Evolutionary conservation across 306 rosid genomes (phyloP), one percentile per base, ranked within the genome.

Genomic region (Cercis canadensis): DNA sequence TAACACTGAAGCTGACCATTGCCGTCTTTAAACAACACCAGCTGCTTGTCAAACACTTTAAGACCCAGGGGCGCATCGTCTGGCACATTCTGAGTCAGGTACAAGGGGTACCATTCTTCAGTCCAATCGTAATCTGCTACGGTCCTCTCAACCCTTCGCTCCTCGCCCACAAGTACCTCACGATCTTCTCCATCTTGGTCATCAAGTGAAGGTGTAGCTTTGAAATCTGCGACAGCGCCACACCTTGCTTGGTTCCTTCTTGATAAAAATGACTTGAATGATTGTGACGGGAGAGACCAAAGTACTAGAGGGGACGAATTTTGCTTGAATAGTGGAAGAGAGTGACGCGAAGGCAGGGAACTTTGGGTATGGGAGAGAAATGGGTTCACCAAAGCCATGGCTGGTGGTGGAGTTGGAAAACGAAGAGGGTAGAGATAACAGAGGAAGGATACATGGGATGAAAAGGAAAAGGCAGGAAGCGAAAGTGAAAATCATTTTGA

Each of bases 31-130:
- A 86, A 90, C 74, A 94, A 57, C 9, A 94, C 99, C 1, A 90
- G 62, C 41, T 90, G 90, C 77, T 81, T 87, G 55, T 91, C 88
- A 44, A 84, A 94, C 33, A 94, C 97, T 11, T 57, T 84, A 75
- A 94, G 90, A 5, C 95, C 99, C 24, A 94, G 67, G 1, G 99
- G 99, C 4, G 99, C 96, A 64, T 94, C 99, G 2, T 83, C 80
- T 0, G 99, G 99, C 31, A 90, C 78, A 66, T 87, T 71, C 83
- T 68, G 39, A 19, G 97, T 72, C 39, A 94, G 84, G 65, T 94
- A 94, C 72, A 94, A 57, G 5, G 99, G 99, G 76, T 94, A 94
- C 99, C 99, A 94, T 75, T 94, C 99, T 67, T 90, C 79, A 1
- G 86, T 86, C 99, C 99, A 94, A 12, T 89, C 83, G 56, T 94